These are phyloP conservation scores for Pestalotiopsis fici DNA, from an alignment of 2,329 filamentous ascomycete species.

Conservation along the genomic window DNA sequence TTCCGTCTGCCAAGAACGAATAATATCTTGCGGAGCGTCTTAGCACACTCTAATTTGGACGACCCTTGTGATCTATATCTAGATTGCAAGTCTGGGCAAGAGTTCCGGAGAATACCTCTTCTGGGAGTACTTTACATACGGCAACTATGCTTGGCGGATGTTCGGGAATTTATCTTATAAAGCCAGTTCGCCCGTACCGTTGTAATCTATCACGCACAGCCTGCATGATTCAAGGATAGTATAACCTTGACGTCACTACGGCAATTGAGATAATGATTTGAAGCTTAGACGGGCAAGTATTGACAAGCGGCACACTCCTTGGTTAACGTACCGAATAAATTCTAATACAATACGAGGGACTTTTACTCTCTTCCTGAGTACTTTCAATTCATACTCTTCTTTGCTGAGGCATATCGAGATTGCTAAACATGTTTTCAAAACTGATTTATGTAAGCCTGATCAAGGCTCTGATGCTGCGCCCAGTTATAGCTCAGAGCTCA, in stretches of 20 bases:
- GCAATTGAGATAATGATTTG: not conserved
- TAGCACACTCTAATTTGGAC: not conserved
- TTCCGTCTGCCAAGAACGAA: constrained; percentile 1
- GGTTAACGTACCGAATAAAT: not conserved
- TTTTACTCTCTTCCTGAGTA: no score
- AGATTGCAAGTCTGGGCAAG: not conserved
- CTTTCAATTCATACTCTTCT: not conserved
- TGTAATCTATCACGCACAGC: not conserved
- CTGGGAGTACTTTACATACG: not conserved
- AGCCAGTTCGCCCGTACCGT: not conserved
- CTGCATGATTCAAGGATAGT: not conserved
- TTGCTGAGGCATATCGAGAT: not conserved
- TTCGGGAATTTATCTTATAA: not conserved
- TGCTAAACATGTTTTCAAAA: not conserved
- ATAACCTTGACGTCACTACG: not conserved
- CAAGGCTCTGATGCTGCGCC: not conserved
- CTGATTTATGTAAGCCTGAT: not conserved
- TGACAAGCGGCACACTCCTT: not conserved
- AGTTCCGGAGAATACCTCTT: not conserved
- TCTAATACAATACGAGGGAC: no score
- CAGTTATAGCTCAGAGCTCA: not conserved
- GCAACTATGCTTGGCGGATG: not conserved
- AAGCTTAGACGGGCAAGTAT: not conserved
- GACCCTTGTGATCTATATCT: not conserved
- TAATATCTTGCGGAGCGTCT: not conserved